Percentiles rank a stretch among this genome's conserved stretches.
Evolutionary conservation across 2,329 filamentous ascomycete species (phyloP).

Genomic region (Pseudogymnoascus pannorum): DNA sequence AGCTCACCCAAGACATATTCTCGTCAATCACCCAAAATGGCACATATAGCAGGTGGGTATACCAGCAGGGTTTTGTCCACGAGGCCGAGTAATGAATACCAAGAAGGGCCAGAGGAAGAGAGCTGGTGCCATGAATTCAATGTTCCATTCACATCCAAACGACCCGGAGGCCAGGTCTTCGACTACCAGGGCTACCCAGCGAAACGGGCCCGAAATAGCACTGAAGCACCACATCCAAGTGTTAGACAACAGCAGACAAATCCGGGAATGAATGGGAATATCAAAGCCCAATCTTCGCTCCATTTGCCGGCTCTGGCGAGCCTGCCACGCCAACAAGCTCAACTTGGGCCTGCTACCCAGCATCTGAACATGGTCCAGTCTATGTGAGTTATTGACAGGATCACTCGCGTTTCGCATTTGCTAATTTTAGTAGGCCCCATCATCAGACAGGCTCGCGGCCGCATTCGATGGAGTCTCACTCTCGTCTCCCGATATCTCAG

Average conservation of each 20-base stretch:
- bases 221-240: neutral
- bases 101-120: neutral
- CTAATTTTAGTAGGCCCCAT: neutral
- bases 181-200: neutral
- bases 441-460: neutral
- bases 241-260: neutral
- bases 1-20: neutral
- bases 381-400: neutral
- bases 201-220: neutral
- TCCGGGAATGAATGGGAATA: neutral
- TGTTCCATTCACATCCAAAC: neutral
- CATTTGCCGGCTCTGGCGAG: neutral
- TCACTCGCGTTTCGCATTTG: neutral
- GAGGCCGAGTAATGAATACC: neutral
- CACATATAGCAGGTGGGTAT: neutral
- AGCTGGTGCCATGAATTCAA: neutral
- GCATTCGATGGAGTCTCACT: too few species aligned
- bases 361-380: neutral
- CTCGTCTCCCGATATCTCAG: neutral
- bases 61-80: neutral
- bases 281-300: neutral
- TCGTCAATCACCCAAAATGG: neutral
- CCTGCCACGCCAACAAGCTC: neutral
- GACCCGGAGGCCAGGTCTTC: neutral
- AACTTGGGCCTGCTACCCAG: neutral